Conservation (phyloP, 163 green algal genomes). For the Coccomyxa subellipsoidea region DNA sequence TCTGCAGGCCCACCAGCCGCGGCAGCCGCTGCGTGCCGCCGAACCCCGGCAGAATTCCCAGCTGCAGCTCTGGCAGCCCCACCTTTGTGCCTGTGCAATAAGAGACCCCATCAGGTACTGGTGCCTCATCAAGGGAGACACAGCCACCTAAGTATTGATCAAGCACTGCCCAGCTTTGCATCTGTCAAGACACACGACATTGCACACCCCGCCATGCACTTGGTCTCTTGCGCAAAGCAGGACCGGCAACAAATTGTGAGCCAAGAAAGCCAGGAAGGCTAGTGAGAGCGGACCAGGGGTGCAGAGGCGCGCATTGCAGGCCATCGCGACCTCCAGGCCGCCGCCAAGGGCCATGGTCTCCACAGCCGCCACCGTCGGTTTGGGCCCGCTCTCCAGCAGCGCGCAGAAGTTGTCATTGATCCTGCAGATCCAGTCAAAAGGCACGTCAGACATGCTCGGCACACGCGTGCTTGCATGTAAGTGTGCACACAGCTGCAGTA, state of each 20-base stretch:
- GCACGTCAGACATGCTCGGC: too few species aligned
- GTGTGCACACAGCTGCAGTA: too few species aligned
- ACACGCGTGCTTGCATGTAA: too few species aligned
- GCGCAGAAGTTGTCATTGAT: conserved; percentile 78
- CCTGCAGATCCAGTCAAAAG: too few species aligned
- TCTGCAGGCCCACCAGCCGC: conserved; percentile 89
- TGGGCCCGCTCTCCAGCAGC: conserved; percentile 80
- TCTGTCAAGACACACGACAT: too few species aligned
- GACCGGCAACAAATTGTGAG: background rate
- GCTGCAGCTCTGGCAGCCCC: conserved; percentile 92
- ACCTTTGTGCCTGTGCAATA: conserved; percentile 58
- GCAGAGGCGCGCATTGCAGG: conserved; percentile 83
- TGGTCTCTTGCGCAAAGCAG: too few species aligned
- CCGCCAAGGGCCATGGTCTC: conserved; percentile 89
- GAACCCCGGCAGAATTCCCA: conserved; percentile 81
- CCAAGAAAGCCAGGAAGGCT: background rate
- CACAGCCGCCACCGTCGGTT: conserved; percentile 94
- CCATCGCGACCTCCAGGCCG: conserved; percentile 92
- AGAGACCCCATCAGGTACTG: background rate
- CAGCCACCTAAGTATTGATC: too few species aligned
- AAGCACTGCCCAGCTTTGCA: too few species aligned
- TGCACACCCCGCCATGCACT: too few species aligned
- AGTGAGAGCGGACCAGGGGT: conserved; percentile 35
- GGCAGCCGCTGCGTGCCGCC: conserved; percentile 95
- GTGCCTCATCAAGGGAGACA: background rate